These are phyloP conservation scores for Puccinia hordei DNA, from an alignment of 1,284 basidiomycete species.

Conservation along the genomic window DNA sequence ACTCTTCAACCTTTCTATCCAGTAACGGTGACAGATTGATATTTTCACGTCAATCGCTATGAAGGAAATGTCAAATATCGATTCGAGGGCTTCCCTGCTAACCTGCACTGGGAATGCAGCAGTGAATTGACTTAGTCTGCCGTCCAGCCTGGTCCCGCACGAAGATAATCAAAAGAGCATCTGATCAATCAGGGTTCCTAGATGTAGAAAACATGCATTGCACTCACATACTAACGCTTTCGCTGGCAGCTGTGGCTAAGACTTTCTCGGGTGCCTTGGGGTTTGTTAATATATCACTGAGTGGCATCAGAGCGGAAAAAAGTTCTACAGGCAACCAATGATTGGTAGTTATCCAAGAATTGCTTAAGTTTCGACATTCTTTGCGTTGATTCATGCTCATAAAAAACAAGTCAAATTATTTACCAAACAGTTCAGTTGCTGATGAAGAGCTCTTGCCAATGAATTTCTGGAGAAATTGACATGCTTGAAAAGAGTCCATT, in stretches of 20 bases:
- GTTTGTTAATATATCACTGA: background rate
- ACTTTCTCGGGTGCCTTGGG: conserved; percentile 10
- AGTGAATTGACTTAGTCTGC: background rate
- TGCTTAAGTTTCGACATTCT: no score
- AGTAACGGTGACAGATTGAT: background rate
- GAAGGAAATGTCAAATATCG: conserved; percentile 22
- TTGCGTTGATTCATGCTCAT: no score
- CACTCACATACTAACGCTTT: background rate
- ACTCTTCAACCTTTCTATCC: background rate
- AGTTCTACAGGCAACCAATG: background rate
- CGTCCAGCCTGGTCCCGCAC: background rate
- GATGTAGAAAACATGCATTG: background rate
- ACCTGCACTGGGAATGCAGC: conserved; percentile 16
- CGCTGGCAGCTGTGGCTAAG: background rate
- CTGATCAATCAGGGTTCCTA: background rate
- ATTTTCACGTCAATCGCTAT: conserved; percentile 1
- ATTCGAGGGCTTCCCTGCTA: conserved; percentile 19
- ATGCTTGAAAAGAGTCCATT: conserved; percentile 21
- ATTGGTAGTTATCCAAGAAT: background rate
- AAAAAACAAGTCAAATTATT: background rate
- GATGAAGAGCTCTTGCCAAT: conserved; percentile 23
- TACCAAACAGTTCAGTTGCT: background rate
- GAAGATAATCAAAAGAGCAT: background rate
- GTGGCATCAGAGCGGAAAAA: background rate
- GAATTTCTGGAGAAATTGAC: conserved; percentile 23